Percentiles rank a stretch among this genome's conserved stretches.
These are phyloP conservation scores for Cercospora brassicicola DNA, from an alignment of 2,329 filamentous ascomycete genomes.

Conservation along the genomic window DNA sequence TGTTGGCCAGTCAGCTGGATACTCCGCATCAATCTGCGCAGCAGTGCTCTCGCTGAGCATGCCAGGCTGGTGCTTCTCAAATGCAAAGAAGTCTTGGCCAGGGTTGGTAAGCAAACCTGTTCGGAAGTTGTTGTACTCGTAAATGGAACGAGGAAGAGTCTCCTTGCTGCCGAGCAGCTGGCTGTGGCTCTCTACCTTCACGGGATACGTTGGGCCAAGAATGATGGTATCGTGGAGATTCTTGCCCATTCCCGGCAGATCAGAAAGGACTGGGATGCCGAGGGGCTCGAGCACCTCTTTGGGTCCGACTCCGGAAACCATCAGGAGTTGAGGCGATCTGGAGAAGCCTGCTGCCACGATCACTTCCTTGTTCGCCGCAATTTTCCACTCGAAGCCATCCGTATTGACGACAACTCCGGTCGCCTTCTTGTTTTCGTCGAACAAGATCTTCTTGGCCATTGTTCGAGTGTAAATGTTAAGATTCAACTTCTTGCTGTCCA, in stretches of 20 bases:
- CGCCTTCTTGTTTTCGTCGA: conserved; percentile 34
- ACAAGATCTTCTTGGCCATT: conserved; percentile 35
- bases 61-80: conserved; percentile 15
- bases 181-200: conserved; percentile 10
- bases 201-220: conserved; percentile 16
- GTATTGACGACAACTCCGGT: conserved; percentile 26
- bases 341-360: conserved; percentile 48
- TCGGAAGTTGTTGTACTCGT: conserved; percentile 23
- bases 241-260: conserved; percentile 25
- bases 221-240: conserved; percentile 24
- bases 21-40: conserved; percentile 3
- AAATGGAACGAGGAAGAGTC: conserved; percentile 1
- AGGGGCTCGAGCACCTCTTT: conserved; percentile 16
- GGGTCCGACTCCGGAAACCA: conserved; percentile 30
- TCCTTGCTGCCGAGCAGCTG: conserved; percentile 11
- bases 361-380: conserved; percentile 43
- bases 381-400: neutral
- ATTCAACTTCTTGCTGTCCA: conserved; percentile 8
- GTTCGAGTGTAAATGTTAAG: conserved; percentile 17
- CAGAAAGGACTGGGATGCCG: conserved; percentile 24
- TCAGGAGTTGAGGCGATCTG: conserved; percentile 44
- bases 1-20: conserved; percentile 20
- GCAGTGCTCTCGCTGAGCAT: conserved; percentile 4
- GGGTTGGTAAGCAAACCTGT: conserved; percentile 23
- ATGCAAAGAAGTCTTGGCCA: conserved; percentile 15